A percentile compares a stretch with the other conserved stretches of the same genome.
Conservation (phyloP, 495 filamentous ascomycete genomes). For the Xylaria flabelliformis region DNA sequence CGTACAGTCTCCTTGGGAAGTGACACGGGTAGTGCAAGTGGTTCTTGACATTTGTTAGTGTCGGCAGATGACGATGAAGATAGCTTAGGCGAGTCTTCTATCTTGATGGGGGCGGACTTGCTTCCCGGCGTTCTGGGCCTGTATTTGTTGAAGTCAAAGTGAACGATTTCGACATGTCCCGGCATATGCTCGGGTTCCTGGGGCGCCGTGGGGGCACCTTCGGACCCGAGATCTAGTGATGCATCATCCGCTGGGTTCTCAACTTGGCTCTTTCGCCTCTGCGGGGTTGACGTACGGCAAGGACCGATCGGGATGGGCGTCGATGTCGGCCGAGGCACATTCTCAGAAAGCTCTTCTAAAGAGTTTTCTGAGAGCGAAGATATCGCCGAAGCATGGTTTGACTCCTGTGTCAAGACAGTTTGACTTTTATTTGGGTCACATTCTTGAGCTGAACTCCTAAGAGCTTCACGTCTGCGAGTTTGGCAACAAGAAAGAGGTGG, state of each 20-base stretch:
- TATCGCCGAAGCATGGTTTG: background rate
- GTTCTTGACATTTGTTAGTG: background rate
- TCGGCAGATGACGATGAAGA: background rate
- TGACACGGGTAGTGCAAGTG: background rate
- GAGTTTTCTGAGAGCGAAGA: background rate
- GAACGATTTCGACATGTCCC: background rate
- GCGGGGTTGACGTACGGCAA: background rate
- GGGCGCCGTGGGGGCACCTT: too few species aligned
- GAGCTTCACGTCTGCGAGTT: background rate
- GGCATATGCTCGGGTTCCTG: background rate
- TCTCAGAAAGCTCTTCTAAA: background rate
- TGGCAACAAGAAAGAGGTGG: background rate
- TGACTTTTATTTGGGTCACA: background rate
- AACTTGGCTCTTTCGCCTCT: background rate
- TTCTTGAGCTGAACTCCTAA: background rate
- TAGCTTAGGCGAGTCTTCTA: slow-evolving; percentile 9
- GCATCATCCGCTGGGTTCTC: background rate
- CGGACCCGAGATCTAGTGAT: background rate
- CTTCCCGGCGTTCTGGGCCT: slow-evolving; percentile 5
- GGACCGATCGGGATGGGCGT: background rate
- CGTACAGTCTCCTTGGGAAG: background rate
- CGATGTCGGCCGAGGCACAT: background rate
- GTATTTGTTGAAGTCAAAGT: slow-evolving; percentile 15
- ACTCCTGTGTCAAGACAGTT: background rate
- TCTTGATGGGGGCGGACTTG: slow-evolving; percentile 13